Percentiles rank a stretch among this genome's conserved stretches.
Conservation (phyloP, 768 basidiomycete genomes). For the Tylopilus felleus region DNA sequence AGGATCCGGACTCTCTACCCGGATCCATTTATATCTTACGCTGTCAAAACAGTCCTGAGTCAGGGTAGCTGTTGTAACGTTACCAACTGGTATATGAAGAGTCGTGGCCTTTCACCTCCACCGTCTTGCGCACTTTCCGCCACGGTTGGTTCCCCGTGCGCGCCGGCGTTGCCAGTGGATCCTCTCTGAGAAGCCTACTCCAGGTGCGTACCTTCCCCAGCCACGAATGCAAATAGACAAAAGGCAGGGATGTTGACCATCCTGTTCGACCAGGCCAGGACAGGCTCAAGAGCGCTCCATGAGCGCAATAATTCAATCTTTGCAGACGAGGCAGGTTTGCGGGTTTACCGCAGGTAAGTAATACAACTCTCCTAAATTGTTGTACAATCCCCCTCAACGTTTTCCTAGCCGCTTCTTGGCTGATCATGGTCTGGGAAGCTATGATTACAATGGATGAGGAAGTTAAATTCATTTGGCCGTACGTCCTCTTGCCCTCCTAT, state of each 20-base stretch:
- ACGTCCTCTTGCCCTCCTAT: conserved; percentile 2
- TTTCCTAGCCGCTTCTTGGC: conserved; percentile 6
- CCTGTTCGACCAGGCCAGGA: neutral
- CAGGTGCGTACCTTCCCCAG: neutral
- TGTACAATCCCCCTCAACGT: neutral
- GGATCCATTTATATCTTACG: neutral
- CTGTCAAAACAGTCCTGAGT: neutral
- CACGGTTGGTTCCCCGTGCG: neutral
- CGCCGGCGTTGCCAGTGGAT: neutral
- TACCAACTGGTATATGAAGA: neutral
- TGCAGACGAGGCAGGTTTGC: neutral
- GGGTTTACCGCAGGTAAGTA: conserved; percentile 9
- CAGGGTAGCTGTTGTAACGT: conserved; percentile 5
- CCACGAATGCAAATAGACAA: neutral
- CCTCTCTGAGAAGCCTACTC: neutral
- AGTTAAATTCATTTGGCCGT: conserved; percentile 23
- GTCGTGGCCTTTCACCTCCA: neutral
- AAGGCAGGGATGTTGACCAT: neutral
- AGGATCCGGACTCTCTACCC: neutral
- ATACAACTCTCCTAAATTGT: neutral
- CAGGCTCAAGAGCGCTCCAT: conserved; percentile 1
- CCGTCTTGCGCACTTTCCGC: neutral
- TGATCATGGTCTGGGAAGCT: conserved; percentile 19
- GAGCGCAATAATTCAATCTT: neutral
- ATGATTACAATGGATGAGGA: conserved; percentile 18